These are phyloP conservation scores for Sporothrix mexicana DNA, from an alignment of 2,329 filamentous ascomycete species.

Conservation along the genomic window DNA sequence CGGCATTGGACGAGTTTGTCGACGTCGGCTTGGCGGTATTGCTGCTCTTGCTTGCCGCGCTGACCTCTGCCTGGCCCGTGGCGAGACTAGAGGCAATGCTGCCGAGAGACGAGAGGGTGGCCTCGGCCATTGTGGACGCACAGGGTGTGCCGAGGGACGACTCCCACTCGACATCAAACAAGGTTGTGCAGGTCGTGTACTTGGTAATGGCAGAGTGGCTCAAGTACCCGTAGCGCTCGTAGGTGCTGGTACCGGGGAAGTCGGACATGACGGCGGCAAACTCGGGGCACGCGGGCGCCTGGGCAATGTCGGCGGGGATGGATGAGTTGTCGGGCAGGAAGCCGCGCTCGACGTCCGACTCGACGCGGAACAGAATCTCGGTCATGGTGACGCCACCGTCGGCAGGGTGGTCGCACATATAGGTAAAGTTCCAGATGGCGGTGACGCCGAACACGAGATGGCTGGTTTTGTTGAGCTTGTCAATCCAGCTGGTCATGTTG, in stretches of 20 bases:
- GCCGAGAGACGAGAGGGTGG: slow-evolving; percentile 20
- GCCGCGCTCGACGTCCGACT: not conserved
- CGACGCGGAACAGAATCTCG: slow-evolving; percentile 24
- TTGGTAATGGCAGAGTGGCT: not conserved
- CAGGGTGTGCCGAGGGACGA: slow-evolving; percentile 26
- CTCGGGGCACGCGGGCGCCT: slow-evolving; percentile 29
- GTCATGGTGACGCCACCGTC: not conserved
- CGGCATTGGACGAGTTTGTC: not conserved
- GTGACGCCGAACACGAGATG: slow-evolving; percentile 16
- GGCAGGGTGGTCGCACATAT: not conserved
- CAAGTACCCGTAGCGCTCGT: too few species aligned
- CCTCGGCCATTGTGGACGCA: slow-evolving; percentile 20
- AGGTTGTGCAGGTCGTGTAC: slow-evolving; percentile 8
- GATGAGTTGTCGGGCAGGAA: slow-evolving; percentile 4
- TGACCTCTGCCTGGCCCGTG: not conserved
- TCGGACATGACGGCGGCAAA: slow-evolving; percentile 27
- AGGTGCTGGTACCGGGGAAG: not conserved
- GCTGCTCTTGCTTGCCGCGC: not conserved
- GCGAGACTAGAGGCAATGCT: slow-evolving; percentile 28
- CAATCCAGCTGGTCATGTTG: slow-evolving; percentile 31
- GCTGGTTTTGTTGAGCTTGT: not conserved
- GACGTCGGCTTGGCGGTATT: not conserved
- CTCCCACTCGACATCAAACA: not conserved
- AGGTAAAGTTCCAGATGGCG: not conserved
- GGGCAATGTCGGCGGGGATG: slow-evolving; percentile 15